These are phyloP conservation scores for Hypomyces rosellus DNA, from an alignment of 2,329 filamentous ascomycete genomes.

Conservation along the genomic window DNA sequence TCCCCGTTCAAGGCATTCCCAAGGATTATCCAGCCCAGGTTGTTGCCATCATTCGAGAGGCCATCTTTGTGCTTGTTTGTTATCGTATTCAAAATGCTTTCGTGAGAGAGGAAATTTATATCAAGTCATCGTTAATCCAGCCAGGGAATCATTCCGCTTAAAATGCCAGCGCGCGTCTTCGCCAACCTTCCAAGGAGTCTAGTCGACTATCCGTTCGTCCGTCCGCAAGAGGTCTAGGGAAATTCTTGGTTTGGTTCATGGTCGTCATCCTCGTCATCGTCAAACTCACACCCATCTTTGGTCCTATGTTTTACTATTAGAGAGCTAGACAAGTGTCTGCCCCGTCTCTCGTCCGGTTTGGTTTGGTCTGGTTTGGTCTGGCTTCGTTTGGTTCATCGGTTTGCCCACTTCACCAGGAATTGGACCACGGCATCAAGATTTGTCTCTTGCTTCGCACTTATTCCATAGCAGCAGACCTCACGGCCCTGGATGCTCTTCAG, in stretches of 20 bases:
- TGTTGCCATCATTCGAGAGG: constrained; percentile 1
- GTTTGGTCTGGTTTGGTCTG: background rate
- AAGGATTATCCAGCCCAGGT: constrained; percentile 1
- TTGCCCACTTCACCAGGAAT: constrained; percentile 89
- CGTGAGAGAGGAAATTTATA: constrained; percentile 31
- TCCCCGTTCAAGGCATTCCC: constrained; percentile 4
- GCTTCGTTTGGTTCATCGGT: constrained; percentile 45
- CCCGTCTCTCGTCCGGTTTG: background rate
- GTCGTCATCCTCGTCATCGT: background rate
- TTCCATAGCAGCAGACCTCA: constrained; percentile 97
- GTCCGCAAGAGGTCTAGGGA: background rate
- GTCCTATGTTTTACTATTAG: constrained; percentile 6
- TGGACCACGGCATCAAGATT: constrained; percentile 95
- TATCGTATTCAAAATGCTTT: constrained; percentile 22
- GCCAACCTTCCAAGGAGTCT: background rate
- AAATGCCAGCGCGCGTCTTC: background rate
- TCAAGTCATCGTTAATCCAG: constrained; percentile 18
- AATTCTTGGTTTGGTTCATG: constrained; percentile 1
- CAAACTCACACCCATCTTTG: background rate
- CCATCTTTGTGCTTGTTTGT: constrained; percentile 9
- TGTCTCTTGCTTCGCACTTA: constrained; percentile 97
- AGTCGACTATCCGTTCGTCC: constrained; percentile 3
- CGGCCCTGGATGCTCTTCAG: constrained; percentile 83
- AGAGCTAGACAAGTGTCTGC: constrained; percentile 7
- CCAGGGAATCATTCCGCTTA: constrained; percentile 1